Conservation (phyloP, 441 rosid genomes). For the Capsella rubella region DNA sequence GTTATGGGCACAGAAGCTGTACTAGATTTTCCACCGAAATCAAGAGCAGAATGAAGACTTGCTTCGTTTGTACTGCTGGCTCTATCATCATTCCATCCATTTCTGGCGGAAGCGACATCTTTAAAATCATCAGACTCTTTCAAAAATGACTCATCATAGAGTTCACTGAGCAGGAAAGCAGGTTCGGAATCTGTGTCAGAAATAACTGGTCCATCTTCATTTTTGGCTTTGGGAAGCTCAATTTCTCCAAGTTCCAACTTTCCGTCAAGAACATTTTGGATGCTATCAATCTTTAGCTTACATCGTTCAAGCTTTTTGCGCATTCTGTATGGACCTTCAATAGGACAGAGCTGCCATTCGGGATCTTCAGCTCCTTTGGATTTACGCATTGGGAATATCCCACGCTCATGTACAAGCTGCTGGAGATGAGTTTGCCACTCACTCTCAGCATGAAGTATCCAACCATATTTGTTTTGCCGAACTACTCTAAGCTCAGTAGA, state of each 20-base stretch:
- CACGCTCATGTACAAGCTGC: constrained; percentile 99
- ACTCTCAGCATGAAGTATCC: constrained; percentile 99
- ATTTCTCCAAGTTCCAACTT: constrained; percentile 78
- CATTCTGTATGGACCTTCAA: constrained; percentile 99
- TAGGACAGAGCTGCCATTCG: constrained; percentile 99
- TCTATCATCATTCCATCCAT: constrained; percentile 89
- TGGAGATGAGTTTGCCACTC: constrained; percentile 99
- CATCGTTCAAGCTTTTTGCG: constrained; percentile 98
- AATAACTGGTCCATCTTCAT: constrained; percentile 62
- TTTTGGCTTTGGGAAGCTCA: constrained; percentile 64
- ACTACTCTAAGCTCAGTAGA: constrained; percentile 99
- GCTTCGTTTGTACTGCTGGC: constrained; percentile 86
- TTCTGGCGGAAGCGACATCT: constrained; percentile 62
- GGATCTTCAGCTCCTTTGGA: constrained; percentile 68
- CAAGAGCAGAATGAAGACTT: constrained; percentile 98
- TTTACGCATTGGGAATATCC: constrained; percentile 89
- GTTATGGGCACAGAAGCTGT: constrained; percentile 74
- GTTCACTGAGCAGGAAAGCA: constrained; percentile 64
- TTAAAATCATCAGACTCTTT: constrained; percentile 60
- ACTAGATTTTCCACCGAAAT: constrained; percentile 91
- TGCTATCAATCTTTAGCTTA: constrained; percentile 83
- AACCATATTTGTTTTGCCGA: constrained; percentile 99
- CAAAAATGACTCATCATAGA: constrained; percentile 63
- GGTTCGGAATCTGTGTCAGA: constrained; percentile 73
- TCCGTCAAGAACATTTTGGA: constrained; percentile 86